A percentile compares a stretch with the other conserved stretches of the same genome.
These are phyloP conservation scores for Helianthus annuus DNA, from an alignment of 129 eudicot genomes.

Conservation along the genomic window HanXRQr2.0-SUNRISE NC_035436.2:46080423-46080922, in stretches of 20 bases:
- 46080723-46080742: neutral
- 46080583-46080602: neutral
- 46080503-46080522: neutral
- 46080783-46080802: neutral
- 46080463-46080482: constrained; percentile 33
- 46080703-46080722: neutral
- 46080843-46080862: too few species aligned
- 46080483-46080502: neutral
- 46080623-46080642: neutral
- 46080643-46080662: too few species aligned
- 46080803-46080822: neutral
- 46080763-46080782: neutral
- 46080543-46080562: constrained; percentile 22
- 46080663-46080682: neutral
- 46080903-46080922: too few species aligned
- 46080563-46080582: constrained; percentile 36
- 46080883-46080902: neutral
- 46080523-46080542: constrained; percentile 1
- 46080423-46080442: neutral
- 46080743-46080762: neutral
- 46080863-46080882: neutral
- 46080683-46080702: neutral
- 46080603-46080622: neutral
- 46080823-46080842: too few species aligned
- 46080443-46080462: constrained; percentile 11